Evolutionary conservation across 257 asterid genomes (phyloP).

Genomic region (Capsicum chinense): DNA sequence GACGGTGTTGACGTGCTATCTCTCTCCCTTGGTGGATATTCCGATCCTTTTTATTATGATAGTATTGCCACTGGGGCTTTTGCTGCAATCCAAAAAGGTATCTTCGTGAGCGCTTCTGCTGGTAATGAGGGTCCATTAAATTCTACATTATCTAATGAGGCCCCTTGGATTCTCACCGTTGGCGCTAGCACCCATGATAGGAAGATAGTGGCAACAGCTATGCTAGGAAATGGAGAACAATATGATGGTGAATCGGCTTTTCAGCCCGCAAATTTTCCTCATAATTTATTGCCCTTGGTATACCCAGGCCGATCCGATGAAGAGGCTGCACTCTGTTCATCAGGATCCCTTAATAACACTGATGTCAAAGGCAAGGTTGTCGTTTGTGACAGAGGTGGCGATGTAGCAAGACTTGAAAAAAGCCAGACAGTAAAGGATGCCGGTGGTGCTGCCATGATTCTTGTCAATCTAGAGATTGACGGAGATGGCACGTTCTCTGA

Average conservation of each 20-base stretch:
- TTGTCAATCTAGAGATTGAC: background rate
- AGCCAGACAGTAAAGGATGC: conserved; percentile 35
- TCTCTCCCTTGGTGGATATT: conserved; percentile 32
- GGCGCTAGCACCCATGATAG: conserved; percentile 43
- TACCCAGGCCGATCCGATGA: conserved; percentile 8
- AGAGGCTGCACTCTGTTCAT: conserved; percentile 27
- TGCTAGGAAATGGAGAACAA: conserved; percentile 32
- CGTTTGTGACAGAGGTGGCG: conserved; percentile 31
- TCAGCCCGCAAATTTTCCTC: conserved; percentile 23
- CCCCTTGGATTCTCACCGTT: conserved; percentile 42
- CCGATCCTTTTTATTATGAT: conserved; percentile 30
- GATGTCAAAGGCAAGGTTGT: conserved; percentile 34
- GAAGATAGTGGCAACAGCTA: conserved; percentile 24
- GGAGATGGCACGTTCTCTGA: conserved; percentile 28
- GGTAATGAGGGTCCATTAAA: conserved; percentile 33
- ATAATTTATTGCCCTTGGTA: conserved; percentile 28
- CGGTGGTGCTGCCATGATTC: conserved; percentile 38
- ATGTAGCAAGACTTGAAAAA: conserved; percentile 18
- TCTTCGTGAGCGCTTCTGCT: conserved; percentile 31
- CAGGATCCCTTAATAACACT: conserved; percentile 29
- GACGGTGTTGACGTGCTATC: conserved; percentile 41
- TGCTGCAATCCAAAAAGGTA: conserved; percentile 35
- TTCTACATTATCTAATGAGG: conserved; percentile 31
- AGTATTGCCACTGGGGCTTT: conserved; percentile 32
- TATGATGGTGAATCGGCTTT: conserved; percentile 35